Base-by-base conservation (phyloP, 139 green algal species). In the Haematococcus sp. region DNA sequence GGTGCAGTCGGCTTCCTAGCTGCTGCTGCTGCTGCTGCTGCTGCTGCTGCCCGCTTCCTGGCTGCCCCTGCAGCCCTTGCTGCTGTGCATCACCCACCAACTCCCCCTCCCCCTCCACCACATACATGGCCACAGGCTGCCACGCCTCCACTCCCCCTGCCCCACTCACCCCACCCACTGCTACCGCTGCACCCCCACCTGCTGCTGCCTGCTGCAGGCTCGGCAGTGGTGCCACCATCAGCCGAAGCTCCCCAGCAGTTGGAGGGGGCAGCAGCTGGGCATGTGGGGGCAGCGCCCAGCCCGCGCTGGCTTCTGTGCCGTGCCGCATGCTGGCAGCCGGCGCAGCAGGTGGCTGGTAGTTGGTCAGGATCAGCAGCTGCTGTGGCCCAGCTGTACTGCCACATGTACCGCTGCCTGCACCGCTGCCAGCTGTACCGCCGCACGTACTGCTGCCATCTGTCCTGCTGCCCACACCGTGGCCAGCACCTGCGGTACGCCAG, bases 401-500 rank as follows among this genome's bases (percentile, higher is more conserved):
- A 85, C n/a, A 94, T 74, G 73, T 94, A 95, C 54, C 54, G 13
- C 17, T n/a, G 17, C 54, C 17, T 61, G 54, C 54, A 25, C 19
- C 25, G n/a, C 25, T 34, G 56, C 5, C 27, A 25, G 56, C 4
- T 64, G 56, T 23, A 34, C 27, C 25, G 27, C 25, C 27, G 56
- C 35, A 25, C 19, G 5, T 15, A 31, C 16, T 59, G 33, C 58
- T 93, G 88, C 74, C 93, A 85, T 22, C 94, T 74, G 73, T 94
- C 94, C 54, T 22, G 13, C 17, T n/a, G 17, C 54, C 17, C 27
- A 22, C 54, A 25, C 19, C 25, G n/a, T 4, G 5, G 56, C 5
- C 27, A 25, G 56, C 4, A 34, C 27, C 25, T 4, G 5, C 27
- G 56, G 34, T 9, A 4, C 40, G 40, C 40, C 40, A 49, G 40